A percentile compares a stretch with the other conserved stretches of the same genome.
Conservation (phyloP, 2,329 filamentous ascomycete genomes). For the Cytospora chrysosperma region DNA sequence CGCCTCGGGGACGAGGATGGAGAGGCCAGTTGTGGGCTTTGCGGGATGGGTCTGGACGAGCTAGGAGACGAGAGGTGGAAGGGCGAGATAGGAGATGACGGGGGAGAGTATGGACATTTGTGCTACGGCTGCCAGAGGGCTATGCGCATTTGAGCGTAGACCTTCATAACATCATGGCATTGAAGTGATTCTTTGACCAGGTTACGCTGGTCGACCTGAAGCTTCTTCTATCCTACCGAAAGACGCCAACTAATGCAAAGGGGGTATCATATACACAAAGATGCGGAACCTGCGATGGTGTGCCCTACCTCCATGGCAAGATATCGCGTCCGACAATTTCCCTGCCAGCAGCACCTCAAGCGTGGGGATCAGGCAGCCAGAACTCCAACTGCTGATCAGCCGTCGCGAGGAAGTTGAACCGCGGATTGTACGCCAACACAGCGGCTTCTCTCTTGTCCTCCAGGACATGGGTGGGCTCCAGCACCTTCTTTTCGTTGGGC, state of each 20-base stretch:
- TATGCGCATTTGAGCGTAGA: conserved; percentile 46
- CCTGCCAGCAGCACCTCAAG: conserved; percentile 33
- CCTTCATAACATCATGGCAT: not conserved
- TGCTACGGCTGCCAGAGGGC: conserved; percentile 77
- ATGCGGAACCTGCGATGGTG: conserved; percentile 10
- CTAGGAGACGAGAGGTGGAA: conserved; percentile 63
- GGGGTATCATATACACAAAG: conserved; percentile 24
- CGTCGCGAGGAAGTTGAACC: conserved; percentile 87
- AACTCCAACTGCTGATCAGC: conserved; percentile 83
- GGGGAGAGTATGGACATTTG: conserved; percentile 39
- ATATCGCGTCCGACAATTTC: not conserved
- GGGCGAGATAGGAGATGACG: conserved; percentile 55
- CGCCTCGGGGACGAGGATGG: conserved; percentile 40
- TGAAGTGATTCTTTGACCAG: not conserved
- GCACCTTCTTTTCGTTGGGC: conserved; percentile 53
- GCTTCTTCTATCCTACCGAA: not conserved
- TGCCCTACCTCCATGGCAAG: conserved; percentile 19
- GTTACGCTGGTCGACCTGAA: not conserved
- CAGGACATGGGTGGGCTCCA: conserved; percentile 63
- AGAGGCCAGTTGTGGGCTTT: conserved; percentile 59
- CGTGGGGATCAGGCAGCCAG: conserved; percentile 70
- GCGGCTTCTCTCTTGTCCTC: conserved; percentile 68
- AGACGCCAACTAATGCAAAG: conserved; percentile 19
- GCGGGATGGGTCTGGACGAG: conserved; percentile 65
- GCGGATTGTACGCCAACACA: conserved; percentile 82